Percentiles rank a stretch among this genome's conserved stretches.
phyloP scores from a whole-genome alignment of 805 yeast species.

The Starmerella sp. region DNA sequence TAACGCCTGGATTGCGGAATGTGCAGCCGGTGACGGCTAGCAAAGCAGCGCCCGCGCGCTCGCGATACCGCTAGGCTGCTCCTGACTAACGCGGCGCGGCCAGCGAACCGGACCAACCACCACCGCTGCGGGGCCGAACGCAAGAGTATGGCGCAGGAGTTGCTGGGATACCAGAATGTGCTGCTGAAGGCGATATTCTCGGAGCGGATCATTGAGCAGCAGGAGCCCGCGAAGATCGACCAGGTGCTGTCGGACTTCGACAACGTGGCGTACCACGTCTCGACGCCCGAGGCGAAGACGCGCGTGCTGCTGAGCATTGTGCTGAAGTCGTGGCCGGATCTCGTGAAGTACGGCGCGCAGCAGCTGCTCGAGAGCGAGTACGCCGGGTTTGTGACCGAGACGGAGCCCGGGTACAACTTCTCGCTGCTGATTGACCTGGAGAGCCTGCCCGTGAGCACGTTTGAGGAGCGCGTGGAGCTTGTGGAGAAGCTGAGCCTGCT shows the following conservation, averaged over 20 bases:
- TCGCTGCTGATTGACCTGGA: constrained; percentile 58
- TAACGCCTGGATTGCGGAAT: too few relatives aligned
- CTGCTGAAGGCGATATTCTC: constrained; percentile 69
- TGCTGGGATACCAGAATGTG: constrained; percentile 73
- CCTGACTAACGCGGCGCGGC: not conserved
- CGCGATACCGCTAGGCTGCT: not conserved
- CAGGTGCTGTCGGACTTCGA: constrained; percentile 91
- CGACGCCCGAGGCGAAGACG: constrained; percentile 70
- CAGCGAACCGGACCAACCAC: not conserved
- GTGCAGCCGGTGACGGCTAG: too few relatives aligned
- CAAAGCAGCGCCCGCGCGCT: not conserved
- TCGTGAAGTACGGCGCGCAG: constrained; percentile 48
- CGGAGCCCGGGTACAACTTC: constrained; percentile 75
- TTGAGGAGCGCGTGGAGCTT: constrained; percentile 41
- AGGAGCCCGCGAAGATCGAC: constrained; percentile 46
- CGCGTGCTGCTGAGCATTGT: constrained; percentile 55
- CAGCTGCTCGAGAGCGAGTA: constrained; percentile 38
- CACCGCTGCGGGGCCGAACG: not conserved
- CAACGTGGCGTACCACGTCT: constrained; percentile 84
- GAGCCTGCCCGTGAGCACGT: constrained; percentile 29
- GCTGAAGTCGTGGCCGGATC: constrained; percentile 68
- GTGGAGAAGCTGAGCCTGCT: constrained; percentile 59
- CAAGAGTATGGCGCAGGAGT: constrained; percentile 47
- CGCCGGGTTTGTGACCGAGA: constrained; percentile 38
- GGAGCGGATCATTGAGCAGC: constrained; percentile 49